Evolutionary conservation across 2,329 filamentous ascomycete species (phyloP), one percentile per base, ranked within the genome.

Genomic region (Fusarium tricinctum): DNA sequence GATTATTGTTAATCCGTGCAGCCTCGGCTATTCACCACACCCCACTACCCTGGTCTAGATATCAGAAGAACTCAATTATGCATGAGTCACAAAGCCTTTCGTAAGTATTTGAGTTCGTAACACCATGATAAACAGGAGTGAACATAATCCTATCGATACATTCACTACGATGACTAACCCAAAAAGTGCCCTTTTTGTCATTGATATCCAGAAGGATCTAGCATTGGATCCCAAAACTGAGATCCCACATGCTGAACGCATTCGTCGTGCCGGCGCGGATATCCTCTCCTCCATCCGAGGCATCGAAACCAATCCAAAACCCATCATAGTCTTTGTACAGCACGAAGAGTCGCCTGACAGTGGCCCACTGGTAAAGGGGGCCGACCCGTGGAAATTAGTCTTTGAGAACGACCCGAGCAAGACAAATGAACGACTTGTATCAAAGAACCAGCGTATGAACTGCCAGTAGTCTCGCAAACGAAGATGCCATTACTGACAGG

Each of bases 171-270:
- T 54, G 54, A 33, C 54, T 8, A 17, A 7, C 17, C 26, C 43
- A 19, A 39, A 10, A 22, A 65, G 52, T n/a, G 60, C 55, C 17
- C 60, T 66, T 28, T 65, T 66, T 28, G 49, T 66, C 8, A 50
- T 66, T 13, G 63, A 66, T 23, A 66, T 65, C n/a, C 60, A 65
- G 23, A 49, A 65, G 4, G 45, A 60, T 32, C 35, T 66, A n/a
- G 63, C 45, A 6, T 22, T 9, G 6, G 60, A 65, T 28, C 54
- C 46, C 6, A 23, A 60, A 22, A 60, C 60, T 17, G 17, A 47
- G n/a, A 55, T 65, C 14, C 40, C 42, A 19, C 45, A 65, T 40
- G 54, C 62, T 5, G 39, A 51, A 14, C 54, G 63, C 3, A 60
- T 66, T 20, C 23, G 35, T 17, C 9, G 43, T 19, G 60, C 45